phyloP scores from a whole-genome alignment of 495 filamentous ascomycete genomes.

The Penicillium turbatum region DNA sequence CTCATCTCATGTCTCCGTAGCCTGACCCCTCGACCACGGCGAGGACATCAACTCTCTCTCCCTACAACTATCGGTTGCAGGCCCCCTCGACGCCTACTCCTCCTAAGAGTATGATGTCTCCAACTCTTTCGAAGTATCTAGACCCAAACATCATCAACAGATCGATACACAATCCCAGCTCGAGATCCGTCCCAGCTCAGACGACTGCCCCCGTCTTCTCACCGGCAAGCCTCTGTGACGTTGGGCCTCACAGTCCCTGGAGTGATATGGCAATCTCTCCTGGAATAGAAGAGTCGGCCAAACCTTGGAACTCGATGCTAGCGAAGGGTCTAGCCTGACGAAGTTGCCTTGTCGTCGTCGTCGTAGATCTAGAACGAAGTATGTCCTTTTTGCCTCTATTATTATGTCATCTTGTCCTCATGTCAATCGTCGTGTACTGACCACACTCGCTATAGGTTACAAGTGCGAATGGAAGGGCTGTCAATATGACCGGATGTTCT shows the following conservation, averaged over 20 bases:
- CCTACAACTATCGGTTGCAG: background rate
- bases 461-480: conserved; percentile 4
- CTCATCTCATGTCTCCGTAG: background rate
- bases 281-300: background rate
- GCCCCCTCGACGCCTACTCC: background rate
- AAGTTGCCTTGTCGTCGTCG: background rate
- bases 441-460: background rate
- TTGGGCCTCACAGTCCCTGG: background rate
- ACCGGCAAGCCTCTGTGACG: background rate
- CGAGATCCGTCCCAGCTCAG: background rate
- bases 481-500: conserved; percentile 1
- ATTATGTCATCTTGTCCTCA: background rate
- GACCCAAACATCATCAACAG: background rate
- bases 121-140: background rate
- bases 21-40: background rate
- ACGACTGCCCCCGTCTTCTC: background rate
- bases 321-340: background rate
- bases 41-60: background rate
- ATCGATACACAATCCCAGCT: background rate
- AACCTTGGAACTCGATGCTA: background rate
- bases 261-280: background rate
- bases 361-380: background rate
- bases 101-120: background rate
- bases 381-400: background rate
- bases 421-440: background rate